Evolutionary conservation across 1,139 yeast species (phyloP).

Genomic region (Geotrichum cucujoidarum): DNA sequence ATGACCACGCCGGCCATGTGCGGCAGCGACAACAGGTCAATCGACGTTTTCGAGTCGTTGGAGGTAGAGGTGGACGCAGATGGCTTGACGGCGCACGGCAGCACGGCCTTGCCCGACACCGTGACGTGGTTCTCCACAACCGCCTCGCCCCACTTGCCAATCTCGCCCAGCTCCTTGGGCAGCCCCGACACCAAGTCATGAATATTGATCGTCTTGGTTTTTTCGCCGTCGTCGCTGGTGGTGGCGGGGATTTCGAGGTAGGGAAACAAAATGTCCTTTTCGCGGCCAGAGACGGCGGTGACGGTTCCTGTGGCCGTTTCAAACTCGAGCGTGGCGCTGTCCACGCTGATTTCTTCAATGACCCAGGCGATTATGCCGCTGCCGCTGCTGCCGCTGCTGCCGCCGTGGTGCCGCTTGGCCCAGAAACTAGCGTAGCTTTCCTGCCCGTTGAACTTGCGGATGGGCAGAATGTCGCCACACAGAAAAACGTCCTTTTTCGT

Average conservation of each 20-base stretch:
- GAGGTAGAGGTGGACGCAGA: background rate
- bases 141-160: background rate
- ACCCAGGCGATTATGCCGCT: conserved; percentile 71
- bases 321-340: conserved; percentile 60
- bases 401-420: conserved; percentile 67
- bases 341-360: conserved; percentile 84
- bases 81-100: conserved; percentile 15
- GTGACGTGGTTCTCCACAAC: conserved; percentile 18
- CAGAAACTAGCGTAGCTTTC: conserved; percentile 49
- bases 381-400: conserved; percentile 61
- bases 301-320: conserved; percentile 31
- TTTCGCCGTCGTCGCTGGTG: background rate
- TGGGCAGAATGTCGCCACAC: conserved; percentile 53
- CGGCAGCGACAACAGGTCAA: conserved; percentile 49
- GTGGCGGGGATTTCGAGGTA: conserved; percentile 15
- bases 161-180: conserved; percentile 18
- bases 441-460: conserved; percentile 42
- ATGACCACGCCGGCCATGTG: conserved; percentile 85
- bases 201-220: conserved; percentile 15
- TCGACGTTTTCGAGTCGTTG: conserved; percentile 5
- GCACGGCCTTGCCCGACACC: conserved; percentile 17
- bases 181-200: conserved; percentile 21
- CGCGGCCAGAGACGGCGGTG: conserved; percentile 22
- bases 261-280: conserved; percentile 22
- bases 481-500: conserved; percentile 43